Conservation (phyloP, 306 rosid genomes). For the Trichosanthes cucumerina region DNA sequence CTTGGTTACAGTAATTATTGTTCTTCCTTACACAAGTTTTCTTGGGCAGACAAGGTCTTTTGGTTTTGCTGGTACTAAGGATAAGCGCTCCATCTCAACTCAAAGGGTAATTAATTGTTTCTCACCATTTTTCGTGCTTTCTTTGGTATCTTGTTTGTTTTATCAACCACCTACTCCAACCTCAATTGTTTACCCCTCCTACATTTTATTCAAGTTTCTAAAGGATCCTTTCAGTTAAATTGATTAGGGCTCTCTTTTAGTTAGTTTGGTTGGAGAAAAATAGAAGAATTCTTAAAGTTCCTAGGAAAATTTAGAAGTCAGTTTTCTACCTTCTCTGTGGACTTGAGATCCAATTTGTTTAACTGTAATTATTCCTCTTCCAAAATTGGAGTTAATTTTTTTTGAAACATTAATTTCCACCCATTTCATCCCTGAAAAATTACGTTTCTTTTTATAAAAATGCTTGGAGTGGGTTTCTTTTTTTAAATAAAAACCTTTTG, state of each 20-base stretch:
- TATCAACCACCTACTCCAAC: neutral
- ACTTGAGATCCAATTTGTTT: neutral
- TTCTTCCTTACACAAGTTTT: neutral
- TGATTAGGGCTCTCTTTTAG: neutral
- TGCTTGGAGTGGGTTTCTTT: neutral
- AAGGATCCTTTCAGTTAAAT: neutral
- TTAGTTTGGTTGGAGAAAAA: neutral
- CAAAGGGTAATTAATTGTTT: conserved; percentile 59
- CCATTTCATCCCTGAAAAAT: neutral
- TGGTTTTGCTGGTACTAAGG: conserved; percentile 97
- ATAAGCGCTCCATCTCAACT: conserved; percentile 80
- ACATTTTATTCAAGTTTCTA: neutral
- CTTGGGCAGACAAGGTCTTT: conserved; percentile 69
- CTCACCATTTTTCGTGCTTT: neutral
- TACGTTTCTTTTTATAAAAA: neutral
- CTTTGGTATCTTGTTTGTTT: neutral
- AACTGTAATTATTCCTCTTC: neutral
- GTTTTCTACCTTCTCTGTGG: neutral
- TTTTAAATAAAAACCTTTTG: neutral
- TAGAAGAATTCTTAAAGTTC: neutral
- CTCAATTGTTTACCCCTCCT: neutral
- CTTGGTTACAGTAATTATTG: neutral
- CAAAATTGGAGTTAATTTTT: neutral
- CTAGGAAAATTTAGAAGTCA: neutral
- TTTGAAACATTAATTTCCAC: neutral